phyloP scores from a whole-genome alignment of 2,329 filamentous ascomycete species.

The Blastomyces parvus region DNA sequence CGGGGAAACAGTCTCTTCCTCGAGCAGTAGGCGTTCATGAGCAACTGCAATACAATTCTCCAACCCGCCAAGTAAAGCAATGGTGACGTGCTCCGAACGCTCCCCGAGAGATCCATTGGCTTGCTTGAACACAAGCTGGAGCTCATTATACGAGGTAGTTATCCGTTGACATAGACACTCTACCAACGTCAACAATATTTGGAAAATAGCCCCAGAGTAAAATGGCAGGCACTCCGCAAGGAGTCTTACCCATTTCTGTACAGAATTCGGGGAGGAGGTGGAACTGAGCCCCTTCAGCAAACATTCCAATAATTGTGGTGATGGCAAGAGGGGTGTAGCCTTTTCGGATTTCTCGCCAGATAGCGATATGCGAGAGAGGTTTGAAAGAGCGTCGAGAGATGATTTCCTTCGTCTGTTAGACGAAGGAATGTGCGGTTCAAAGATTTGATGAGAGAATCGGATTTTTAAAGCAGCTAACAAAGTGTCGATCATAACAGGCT shows the following conservation, averaged over 20 bases:
- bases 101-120: slow-evolving; percentile 29
- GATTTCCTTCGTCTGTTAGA: slow-evolving; percentile 29
- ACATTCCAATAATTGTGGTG: slow-evolving; percentile 66
- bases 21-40: slow-evolving; percentile 69
- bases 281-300: slow-evolving; percentile 74
- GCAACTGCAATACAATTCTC: slow-evolving; percentile 82
- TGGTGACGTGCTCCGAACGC: slow-evolving; percentile 51
- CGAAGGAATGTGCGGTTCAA: slow-evolving; percentile 24
- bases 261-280: slow-evolving; percentile 58
- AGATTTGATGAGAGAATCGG: slow-evolving; percentile 29
- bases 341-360: slow-evolving; percentile 38
- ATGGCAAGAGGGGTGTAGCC: slow-evolving; percentile 33
- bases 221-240: slow-evolving; percentile 73
- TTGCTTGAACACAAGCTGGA: slow-evolving; percentile 46
- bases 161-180: slow-evolving; percentile 81
- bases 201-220: slow-evolving; percentile 76
- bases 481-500: slow-evolving; percentile 70
- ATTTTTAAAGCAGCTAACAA: slow-evolving; percentile 65
- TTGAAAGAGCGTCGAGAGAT: slow-evolving; percentile 34
- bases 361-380: slow-evolving; percentile 37
- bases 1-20: slow-evolving; percentile 60
- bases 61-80: slow-evolving; percentile 82
- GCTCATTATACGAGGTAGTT: slow-evolving; percentile 57
- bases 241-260: slow-evolving; percentile 89
- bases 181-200: slow-evolving; percentile 80